phyloP scores from a whole-genome alignment of 73 alveolate genomes.

The Tetrahymena borealis region DNA sequence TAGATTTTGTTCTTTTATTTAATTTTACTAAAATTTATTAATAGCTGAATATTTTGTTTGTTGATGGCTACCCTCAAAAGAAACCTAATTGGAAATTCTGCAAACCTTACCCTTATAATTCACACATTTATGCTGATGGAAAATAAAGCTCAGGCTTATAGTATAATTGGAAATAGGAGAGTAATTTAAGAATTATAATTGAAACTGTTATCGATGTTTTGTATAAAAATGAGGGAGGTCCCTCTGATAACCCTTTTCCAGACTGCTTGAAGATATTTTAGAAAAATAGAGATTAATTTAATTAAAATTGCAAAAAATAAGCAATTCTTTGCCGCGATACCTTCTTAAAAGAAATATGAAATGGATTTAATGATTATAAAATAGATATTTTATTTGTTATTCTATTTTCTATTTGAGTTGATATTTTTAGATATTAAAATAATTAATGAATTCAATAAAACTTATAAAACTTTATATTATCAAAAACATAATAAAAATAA shows the following conservation, averaged over 20 bases:
- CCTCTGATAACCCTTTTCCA: background rate
- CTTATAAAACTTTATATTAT: no score
- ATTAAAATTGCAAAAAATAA: no score
- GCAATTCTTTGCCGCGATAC: background rate
- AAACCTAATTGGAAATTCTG: background rate
- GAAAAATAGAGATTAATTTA: background rate
- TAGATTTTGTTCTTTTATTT: no score
- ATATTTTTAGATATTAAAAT: no score
- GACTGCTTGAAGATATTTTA: background rate
- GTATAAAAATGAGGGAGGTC: background rate
- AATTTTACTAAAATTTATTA: no score
- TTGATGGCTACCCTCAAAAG: background rate
- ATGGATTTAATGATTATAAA: background rate
- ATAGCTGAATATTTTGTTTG: background rate
- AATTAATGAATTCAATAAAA: no score
- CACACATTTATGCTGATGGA: background rate
- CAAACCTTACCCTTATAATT: background rate
- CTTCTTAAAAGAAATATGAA: background rate
- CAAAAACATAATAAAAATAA: no score
- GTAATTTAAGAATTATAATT: no score
- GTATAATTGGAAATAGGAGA: background rate
- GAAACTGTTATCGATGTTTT: background rate
- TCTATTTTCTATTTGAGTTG: no score
- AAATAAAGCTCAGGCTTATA: background rate
- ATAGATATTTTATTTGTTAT: background rate